Conservation (phyloP, 2,329 filamentous ascomycete genomes). For the Aspergillus novoparasiticus region DNA sequence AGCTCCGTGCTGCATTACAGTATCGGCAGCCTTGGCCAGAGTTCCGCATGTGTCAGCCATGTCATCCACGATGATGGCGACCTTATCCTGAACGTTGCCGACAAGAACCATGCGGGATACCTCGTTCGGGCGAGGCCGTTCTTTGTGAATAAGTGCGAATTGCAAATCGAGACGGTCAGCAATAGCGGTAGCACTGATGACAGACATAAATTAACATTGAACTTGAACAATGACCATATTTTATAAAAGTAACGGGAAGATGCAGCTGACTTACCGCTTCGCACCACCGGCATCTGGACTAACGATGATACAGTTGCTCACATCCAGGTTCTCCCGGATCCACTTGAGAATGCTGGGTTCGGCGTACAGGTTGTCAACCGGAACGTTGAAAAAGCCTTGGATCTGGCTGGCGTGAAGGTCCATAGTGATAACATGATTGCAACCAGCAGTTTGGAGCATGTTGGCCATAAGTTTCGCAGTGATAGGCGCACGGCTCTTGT, state of each 20-base stretch:
- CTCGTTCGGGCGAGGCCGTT: conserved; percentile 86
- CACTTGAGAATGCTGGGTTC: conserved; percentile 89
- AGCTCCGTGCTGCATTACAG: conserved; percentile 83
- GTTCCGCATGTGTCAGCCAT: conserved; percentile 98
- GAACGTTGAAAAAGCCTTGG: conserved; percentile 91
- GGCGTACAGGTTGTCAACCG: conserved; percentile 82
- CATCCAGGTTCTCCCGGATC: conserved; percentile 82
- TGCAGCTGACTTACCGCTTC: conserved; percentile 64
- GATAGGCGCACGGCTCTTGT: conserved; percentile 93
- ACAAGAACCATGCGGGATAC: conserved; percentile 95
- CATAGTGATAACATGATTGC: conserved; percentile 94
- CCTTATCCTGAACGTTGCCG: conserved; percentile 85
- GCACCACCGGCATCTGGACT: conserved; percentile 93
- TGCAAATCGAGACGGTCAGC: conserved; percentile 87
- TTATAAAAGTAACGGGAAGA: not conserved
- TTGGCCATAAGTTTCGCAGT: conserved; percentile 95
- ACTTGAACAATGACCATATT: not conserved
- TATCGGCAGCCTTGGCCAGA: conserved; percentile 82
- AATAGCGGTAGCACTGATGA: conserved; percentile 77
- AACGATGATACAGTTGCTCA: conserved; percentile 87
- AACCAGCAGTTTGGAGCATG: conserved; percentile 94
- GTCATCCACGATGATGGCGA: conserved; percentile 94
- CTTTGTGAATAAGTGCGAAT: conserved; percentile 96
- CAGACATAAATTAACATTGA: conserved; percentile 4
- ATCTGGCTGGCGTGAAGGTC: conserved; percentile 93